Conservation (phyloP, 2,329 filamentous ascomycete species). For the Fusarium haematococcum region DNA sequence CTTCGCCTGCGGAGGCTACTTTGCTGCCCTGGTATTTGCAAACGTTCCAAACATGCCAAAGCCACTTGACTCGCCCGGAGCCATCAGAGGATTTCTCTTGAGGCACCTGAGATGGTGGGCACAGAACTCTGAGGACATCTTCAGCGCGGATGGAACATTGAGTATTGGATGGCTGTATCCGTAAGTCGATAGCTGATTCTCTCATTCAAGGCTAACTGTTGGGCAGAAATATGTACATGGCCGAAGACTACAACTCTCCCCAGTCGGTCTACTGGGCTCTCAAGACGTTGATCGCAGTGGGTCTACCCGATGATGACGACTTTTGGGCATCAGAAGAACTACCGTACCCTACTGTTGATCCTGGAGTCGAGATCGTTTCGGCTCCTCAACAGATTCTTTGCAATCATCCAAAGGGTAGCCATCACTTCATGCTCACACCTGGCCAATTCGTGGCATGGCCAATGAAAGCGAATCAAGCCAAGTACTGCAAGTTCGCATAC, state of each 20-base stretch:
- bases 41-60: slow-evolving; percentile 51
- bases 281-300: slow-evolving; percentile 60
- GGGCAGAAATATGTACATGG: slow-evolving; percentile 62
- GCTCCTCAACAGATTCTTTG: slow-evolving; percentile 59
- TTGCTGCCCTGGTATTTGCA: slow-evolving; percentile 58
- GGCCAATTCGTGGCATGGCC: slow-evolving; percentile 54
- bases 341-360: slow-evolving; percentile 30
- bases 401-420: slow-evolving; percentile 47
- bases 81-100: slow-evolving; percentile 61
- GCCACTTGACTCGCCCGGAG: slow-evolving; percentile 52
- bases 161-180: slow-evolving; percentile 57
- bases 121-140: slow-evolving; percentile 54
- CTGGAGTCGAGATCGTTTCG: slow-evolving; percentile 8
- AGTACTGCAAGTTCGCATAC: slow-evolving; percentile 62
- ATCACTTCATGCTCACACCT: slow-evolving; percentile 57
- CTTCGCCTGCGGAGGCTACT: slow-evolving; percentile 63
- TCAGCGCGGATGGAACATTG: slow-evolving; percentile 61
- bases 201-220: not conserved
- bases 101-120: slow-evolving; percentile 65
- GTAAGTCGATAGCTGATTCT: not conserved
- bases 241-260: slow-evolving; percentile 68
- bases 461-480: slow-evolving; percentile 56
- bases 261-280: slow-evolving; percentile 67
- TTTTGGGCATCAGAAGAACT: slow-evolving; percentile 60
- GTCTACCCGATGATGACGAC: slow-evolving; percentile 48